Base-by-base conservation (phyloP, 208 protist species). In the Trypanosoma scelopori region DNA sequence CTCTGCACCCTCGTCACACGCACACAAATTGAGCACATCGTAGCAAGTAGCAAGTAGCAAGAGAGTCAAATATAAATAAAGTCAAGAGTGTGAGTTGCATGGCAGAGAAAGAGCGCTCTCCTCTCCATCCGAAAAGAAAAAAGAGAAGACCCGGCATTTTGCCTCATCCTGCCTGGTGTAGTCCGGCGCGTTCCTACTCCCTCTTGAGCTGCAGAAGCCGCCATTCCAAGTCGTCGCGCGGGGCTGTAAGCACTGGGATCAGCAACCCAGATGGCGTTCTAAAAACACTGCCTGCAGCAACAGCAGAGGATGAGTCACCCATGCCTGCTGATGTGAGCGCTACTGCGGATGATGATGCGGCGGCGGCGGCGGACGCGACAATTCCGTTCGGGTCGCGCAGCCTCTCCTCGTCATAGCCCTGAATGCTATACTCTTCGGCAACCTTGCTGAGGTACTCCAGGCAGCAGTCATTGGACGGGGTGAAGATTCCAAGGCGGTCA, bases 391-490 rank as follows among this genome's bases (percentile, higher is more conserved):
- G 73, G 61, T 90, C 82, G 9, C 70, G 69, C 56, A 95, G 60
- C 37, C 79, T 83, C 11, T 82, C 71, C 65, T 83, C 90, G 46
- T 93, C 83, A 63, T 89, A 97, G 51, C 82, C 85, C 27, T 76
- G 72, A 32, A 96, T 69, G 18, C 74, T 60, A 59, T 89, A 95
- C 71, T 97, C 87, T 15, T 59, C 65, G 0, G 88, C 87, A 37
- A 97, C 92, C 63, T 66, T 82, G n/a, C 68, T 78, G 23, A 97
- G 74, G 66, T 96, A 95, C 56, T 79, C 70, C 13, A 95, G 63
- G 71, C 92, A 95, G 65, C 81, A 82, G 4, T 92, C 90, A 52
- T 92, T 91, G 0, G 80, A 71, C 9, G 89, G 87, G 9, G 85
- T 85, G 55, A 82, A 80, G 51, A 94, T 76, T 32, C 78, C 73